phyloP scores from a whole-genome alignment of 2,329 filamentous ascomycete species.

The Falciphora oryzae region DNA sequence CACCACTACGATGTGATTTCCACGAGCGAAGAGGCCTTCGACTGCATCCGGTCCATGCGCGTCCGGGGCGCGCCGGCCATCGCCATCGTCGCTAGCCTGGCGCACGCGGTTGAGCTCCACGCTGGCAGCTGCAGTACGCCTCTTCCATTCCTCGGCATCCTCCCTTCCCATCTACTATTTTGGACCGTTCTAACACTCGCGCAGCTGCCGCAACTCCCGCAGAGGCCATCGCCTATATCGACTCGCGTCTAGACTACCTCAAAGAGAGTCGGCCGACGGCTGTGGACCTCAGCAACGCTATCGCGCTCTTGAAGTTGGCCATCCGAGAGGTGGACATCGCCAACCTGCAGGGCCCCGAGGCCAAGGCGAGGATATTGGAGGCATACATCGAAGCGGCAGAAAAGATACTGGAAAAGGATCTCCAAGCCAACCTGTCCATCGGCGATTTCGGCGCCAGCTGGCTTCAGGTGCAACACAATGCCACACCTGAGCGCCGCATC shows the following conservation, averaged over 20 bases:
- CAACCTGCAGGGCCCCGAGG: slow-evolving; percentile 30
- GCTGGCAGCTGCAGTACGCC: slow-evolving; percentile 42
- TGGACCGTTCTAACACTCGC: background rate
- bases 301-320: slow-evolving; percentile 66
- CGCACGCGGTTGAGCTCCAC: slow-evolving; percentile 77
- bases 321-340: slow-evolving; percentile 45
- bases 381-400: slow-evolving; percentile 78
- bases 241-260: slow-evolving; percentile 75
- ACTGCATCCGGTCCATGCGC: slow-evolving; percentile 76
- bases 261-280: slow-evolving; percentile 88
- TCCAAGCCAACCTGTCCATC: slow-evolving; percentile 81
- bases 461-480: slow-evolving; percentile 58
- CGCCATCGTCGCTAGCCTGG: slow-evolving; percentile 91
- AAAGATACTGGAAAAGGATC: slow-evolving; percentile 79
- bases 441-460: slow-evolving; percentile 78
- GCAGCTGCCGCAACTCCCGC: slow-evolving; percentile 34
- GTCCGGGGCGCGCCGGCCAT: slow-evolving; percentile 87
- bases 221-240: slow-evolving; percentile 66
- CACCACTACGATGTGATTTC: slow-evolving; percentile 70
- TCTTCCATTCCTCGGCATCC: slow-evolving; percentile 13
- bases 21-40: slow-evolving; percentile 69
- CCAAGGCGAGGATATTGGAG: slow-evolving; percentile 51
- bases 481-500: slow-evolving; percentile 46
- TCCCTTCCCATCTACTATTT: background rate
- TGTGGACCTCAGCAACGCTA: slow-evolving; percentile 89